Evolutionary conservation across 345 rosid species (phyloP), one percentile per base, ranked within the genome.

Genomic region (Lepidium sativum): DNA sequence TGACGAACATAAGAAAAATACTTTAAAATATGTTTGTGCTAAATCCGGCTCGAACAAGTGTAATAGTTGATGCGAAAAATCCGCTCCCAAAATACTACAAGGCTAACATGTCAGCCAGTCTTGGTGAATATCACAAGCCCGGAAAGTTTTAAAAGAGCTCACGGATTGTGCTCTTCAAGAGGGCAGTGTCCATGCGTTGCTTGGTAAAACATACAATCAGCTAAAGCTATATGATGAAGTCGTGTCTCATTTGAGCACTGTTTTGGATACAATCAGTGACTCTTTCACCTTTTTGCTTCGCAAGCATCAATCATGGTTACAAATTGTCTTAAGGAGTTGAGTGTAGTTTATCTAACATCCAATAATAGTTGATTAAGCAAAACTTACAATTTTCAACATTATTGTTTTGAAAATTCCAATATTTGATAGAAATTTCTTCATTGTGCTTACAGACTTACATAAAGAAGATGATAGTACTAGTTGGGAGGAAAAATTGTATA

Each of bases 51-150:
- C n/a, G n/a, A n/a, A n/a, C n/a, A n/a, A n/a, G n/a, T 20, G 79
- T 84, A 71, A 68, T 77, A 54, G 81, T 85, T 1, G 98, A 89
- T 68, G 64, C 65, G 40, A 92, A 80, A 77, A 92, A 87, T 75
- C 97, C 96, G 37, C 88, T 92, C 67, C 92, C 97, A 1, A 87
- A 80, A 88, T 92, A 92, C 81, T 82, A 81, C 71, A 92, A 89
- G 80, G 98, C 98, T 49, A 81, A 77, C 60, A 80, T 89, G 52
- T 84, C 89, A 35, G 70, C 76, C 60, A 74, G 77, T 69, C 63
- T 86, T 65, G 90, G 83, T 76, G 78, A 73, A 25, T 76, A 80
- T 72, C 82, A 86, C 81, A 82, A 73, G 97, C 98, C 43, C 44
- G 60, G 48, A 81, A 84, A 80, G 86, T 83, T 52, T 79, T 92